These are phyloP conservation scores for Globomyces pollinis-pini DNA, from an alignment of 192 early-diverging fungal species.

Conservation along the genomic window DNA sequence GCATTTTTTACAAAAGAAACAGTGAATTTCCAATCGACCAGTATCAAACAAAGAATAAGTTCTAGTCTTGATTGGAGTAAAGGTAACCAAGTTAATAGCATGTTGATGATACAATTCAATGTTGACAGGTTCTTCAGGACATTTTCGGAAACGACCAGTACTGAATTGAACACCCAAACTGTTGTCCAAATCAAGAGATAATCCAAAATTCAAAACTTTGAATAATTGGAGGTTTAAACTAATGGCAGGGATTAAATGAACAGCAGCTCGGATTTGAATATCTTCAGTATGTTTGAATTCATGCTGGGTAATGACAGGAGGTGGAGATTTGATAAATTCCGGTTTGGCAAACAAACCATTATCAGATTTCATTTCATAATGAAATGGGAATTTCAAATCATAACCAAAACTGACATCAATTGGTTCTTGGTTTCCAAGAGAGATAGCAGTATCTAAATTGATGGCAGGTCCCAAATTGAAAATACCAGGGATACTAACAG, in stretches of 20 bases:
- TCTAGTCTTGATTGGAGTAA: constrained; percentile 1
- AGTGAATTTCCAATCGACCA: neutral
- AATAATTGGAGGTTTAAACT: neutral
- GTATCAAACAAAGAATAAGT: neutral
- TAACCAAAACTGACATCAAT: neutral
- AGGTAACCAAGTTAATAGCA: neutral
- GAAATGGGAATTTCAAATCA: neutral
- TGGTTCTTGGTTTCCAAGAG: no score
- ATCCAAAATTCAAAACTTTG: neutral
- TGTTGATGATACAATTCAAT: constrained; percentile 2
- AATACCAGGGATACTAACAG: constrained; percentile 6
- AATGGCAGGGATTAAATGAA: constrained; percentile 11
- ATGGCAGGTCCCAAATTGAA: constrained; percentile 6
- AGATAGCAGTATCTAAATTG: constrained; percentile 2
- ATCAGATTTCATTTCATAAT: neutral
- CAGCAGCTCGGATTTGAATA: constrained; percentile 1
- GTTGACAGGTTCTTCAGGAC: neutral
- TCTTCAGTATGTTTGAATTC: neutral
- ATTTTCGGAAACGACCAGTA: constrained; percentile 7
- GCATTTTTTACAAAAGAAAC: constrained; percentile 3
- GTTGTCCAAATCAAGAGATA: neutral
- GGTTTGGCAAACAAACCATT: constrained; percentile 3
- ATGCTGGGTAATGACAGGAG: constrained; percentile 5
- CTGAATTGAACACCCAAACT: constrained; percentile 4
- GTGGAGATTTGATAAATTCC: neutral